These are phyloP conservation scores for Trichoderma sp. DNA, from an alignment of 2,329 filamentous ascomycete genomes.

Conservation along the genomic window DNA sequence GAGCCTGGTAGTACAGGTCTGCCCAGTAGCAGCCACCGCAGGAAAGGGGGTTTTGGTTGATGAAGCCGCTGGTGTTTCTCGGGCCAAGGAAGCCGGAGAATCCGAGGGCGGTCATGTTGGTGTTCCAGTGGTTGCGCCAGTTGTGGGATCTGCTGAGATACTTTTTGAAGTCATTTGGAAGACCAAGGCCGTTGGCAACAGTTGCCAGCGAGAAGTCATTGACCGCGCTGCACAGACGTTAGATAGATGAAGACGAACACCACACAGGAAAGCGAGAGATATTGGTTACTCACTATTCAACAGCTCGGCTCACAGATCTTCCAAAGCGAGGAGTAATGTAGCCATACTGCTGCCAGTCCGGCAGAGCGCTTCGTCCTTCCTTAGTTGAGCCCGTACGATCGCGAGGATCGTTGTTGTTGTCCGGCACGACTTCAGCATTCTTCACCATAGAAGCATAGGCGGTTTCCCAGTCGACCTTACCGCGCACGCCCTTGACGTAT, in stretches of 20 bases:
- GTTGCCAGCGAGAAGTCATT: constrained; percentile 71
- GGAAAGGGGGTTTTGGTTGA: constrained; percentile 56
- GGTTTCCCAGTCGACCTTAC: constrained; percentile 63
- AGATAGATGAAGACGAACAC: neutral
- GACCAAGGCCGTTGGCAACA: constrained; percentile 61
- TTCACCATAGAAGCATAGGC: constrained; percentile 65
- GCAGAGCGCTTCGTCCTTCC: constrained; percentile 67
- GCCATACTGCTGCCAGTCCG: constrained; percentile 66
- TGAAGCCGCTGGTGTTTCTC: constrained; percentile 51
- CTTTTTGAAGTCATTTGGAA: constrained; percentile 51
- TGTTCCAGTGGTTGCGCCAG: constrained; percentile 74
- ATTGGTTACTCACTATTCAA: constrained; percentile 57
- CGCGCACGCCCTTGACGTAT: constrained; percentile 67
- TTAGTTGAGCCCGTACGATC: constrained; percentile 63
- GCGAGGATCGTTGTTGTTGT: constrained; percentile 59
- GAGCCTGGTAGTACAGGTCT: constrained; percentile 59
- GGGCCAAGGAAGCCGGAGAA: constrained; percentile 70
- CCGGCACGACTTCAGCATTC: constrained; percentile 64
- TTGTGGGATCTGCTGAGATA: constrained; percentile 66
- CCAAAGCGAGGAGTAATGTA: constrained; percentile 65
- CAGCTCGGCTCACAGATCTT: constrained; percentile 63
- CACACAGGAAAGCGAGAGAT: too few relatives aligned
- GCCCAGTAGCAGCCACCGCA: constrained; percentile 69
- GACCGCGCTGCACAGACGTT: constrained; percentile 43
- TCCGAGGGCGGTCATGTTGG: constrained; percentile 55